These are phyloP conservation scores for Nitzschia sp. DNA, from an alignment of 108 stramenopile genomes.

Conservation along the genomic window DNA sequence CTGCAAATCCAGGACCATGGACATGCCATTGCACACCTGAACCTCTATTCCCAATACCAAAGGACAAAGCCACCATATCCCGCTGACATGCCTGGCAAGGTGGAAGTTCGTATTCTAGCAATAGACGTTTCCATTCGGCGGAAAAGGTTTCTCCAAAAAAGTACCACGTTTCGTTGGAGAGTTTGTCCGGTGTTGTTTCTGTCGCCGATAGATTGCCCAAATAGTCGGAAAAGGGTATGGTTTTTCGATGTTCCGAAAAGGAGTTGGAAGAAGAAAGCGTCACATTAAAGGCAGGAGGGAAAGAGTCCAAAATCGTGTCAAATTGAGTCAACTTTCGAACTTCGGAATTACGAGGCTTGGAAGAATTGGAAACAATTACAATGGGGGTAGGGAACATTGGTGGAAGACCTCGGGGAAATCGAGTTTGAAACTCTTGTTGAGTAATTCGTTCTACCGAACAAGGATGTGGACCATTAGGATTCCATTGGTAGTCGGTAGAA, in stretches of 20 bases:
- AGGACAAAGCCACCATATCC: slow-evolving; percentile 57
- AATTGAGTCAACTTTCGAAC: slow-evolving; percentile 51
- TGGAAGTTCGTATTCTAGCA: slow-evolving; percentile 55
- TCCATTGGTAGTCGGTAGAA: slow-evolving; percentile 35
- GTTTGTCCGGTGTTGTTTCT: slow-evolving; percentile 55
- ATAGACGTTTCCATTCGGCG: slow-evolving; percentile 60
- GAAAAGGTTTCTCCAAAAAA: slow-evolving; percentile 83
- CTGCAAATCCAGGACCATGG: slow-evolving; percentile 79
- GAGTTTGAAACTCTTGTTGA: slow-evolving; percentile 29
- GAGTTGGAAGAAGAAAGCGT: slow-evolving; percentile 79
- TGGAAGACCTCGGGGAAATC: slow-evolving; percentile 43
- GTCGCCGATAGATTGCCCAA: slow-evolving; percentile 45
- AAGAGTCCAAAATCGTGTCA: slow-evolving; percentile 46
- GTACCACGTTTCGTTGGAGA: slow-evolving; percentile 84
- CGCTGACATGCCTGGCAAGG: slow-evolving; percentile 67
- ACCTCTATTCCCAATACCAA: slow-evolving; percentile 80
- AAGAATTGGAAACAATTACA: slow-evolving; percentile 42
- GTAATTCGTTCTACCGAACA: slow-evolving; percentile 64
- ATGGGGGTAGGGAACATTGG: slow-evolving; percentile 57
- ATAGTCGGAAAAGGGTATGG: slow-evolving; percentile 58
- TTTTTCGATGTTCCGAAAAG: slow-evolving; percentile 69
- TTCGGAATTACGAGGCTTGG: slow-evolving; percentile 32
- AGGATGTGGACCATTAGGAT: slow-evolving; percentile 56
- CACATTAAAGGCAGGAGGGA: slow-evolving; percentile 64
- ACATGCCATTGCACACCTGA: slow-evolving; percentile 87